phyloP scores from a whole-genome alignment of 2,329 filamentous ascomycete species.

The Colletotrichum sp. region DNA sequence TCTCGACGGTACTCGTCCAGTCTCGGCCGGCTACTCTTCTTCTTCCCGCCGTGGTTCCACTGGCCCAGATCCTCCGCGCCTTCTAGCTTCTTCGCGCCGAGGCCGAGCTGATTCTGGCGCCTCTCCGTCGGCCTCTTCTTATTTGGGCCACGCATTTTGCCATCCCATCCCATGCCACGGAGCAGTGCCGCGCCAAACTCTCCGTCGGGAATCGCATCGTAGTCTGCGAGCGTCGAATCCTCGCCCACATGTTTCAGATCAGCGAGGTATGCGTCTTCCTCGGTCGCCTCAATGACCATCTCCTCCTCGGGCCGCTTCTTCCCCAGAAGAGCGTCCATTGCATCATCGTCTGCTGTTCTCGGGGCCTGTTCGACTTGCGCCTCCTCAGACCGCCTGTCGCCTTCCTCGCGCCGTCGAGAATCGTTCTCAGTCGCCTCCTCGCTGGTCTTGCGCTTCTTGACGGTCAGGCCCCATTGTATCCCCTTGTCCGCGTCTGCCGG shows the following conservation, averaged over 20 bases:
- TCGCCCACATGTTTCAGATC: slow-evolving; percentile 78
- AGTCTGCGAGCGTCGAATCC: slow-evolving; percentile 79
- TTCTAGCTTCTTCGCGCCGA: slow-evolving; percentile 85
- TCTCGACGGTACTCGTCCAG: slow-evolving; percentile 53
- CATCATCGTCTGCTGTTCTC: slow-evolving; percentile 49
- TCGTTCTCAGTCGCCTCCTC: slow-evolving; percentile 52
- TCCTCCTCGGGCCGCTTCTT: slow-evolving; percentile 49
- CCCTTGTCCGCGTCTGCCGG: slow-evolving; percentile 54
- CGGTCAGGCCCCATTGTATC: slow-evolving; percentile 60
- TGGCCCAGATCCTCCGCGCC: slow-evolving; percentile 76
- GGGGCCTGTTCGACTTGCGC: background rate
- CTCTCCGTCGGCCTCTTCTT: slow-evolving; percentile 70
- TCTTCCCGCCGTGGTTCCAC: slow-evolving; percentile 74
- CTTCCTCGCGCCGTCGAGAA: background rate
- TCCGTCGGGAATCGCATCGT: slow-evolving; percentile 88
- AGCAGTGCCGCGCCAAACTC: slow-evolving; percentile 92
- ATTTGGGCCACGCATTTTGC: slow-evolving; percentile 56
- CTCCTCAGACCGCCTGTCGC: background rate
- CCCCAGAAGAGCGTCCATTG: slow-evolving; percentile 71
- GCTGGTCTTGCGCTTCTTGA: slow-evolving; percentile 55
- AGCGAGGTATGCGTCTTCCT: slow-evolving; percentile 71
- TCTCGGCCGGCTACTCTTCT: slow-evolving; percentile 46
- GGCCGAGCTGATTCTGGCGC: slow-evolving; percentile 81
- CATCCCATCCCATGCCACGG: slow-evolving; percentile 96
- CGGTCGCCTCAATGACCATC: slow-evolving; percentile 61